Evolutionary conservation across 805 yeast genomes (phyloP), one percentile per base, ranked within the genome.

Genomic region (Wickerhamiella shivajii): DNA sequence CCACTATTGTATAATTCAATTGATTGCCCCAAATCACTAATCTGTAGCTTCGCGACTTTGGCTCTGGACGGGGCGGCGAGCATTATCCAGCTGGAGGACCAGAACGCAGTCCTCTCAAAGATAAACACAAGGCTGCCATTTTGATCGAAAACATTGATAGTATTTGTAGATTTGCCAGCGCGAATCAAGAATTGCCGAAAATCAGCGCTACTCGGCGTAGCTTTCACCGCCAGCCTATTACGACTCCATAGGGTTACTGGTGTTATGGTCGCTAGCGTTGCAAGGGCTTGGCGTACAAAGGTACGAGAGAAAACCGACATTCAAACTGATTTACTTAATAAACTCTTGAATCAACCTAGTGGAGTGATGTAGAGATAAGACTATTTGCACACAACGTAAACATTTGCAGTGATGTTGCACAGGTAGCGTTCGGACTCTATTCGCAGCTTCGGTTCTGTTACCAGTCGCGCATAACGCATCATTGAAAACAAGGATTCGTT

Each of bases 61-160:
- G 42, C 53, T 57, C 45, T 64, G 69, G 29, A 67, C 58, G 3
- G 66, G 50, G 28, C 65, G 60, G 17, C 55, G 47, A 34, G 22
- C 12, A 25, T 24, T 10, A 12, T 13, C 11, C 34, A 18, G 9
- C 21, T 5, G 18, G 27, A 12, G 9, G 5, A 67, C 57, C 43
- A 66, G 71, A 31, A 44, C 51, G 41, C 71, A 55, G 11, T 55
- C 47, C 13, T 73, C 71, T 34, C 44, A 56, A 3, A 58, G 53
- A 18, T 60, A 50, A 47, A 71, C 11, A 59, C 46, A 39, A 63
- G 62, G 18, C 47, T 51, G n/a, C 60, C 60, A 16, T 68, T 65
- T 14, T 52, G 51, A 40, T 61, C 64, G 46, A 65, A 71, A 1
- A 71, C 72, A 41, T 67, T 67, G 27, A 69, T 61, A 13, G 54